These are phyloP conservation scores for Penicillium frequentans DNA, from an alignment of 2,329 filamentous ascomycete genomes.

Conservation along the genomic window DNA sequence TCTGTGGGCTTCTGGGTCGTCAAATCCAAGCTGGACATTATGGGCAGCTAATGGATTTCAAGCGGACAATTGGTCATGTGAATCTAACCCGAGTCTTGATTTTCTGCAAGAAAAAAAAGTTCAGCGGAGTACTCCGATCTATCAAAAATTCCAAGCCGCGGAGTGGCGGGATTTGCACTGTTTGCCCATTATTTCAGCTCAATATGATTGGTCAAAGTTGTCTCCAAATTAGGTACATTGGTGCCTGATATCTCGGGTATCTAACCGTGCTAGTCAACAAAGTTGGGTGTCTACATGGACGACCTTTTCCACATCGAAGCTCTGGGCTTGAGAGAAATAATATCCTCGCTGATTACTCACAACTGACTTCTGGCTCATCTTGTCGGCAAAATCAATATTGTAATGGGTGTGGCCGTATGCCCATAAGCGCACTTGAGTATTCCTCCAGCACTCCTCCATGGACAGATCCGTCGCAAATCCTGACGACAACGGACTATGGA, in stretches of 20 bases:
- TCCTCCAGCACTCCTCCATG: constrained; percentile 40
- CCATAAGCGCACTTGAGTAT: constrained; percentile 42
- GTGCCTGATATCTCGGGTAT: not conserved
- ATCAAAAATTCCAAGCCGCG: constrained; percentile 17
- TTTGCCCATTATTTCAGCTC: constrained; percentile 9
- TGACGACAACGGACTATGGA: constrained; percentile 31
- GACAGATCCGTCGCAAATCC: constrained; percentile 48
- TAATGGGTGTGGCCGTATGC: constrained; percentile 53
- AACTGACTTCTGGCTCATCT: constrained; percentile 32
- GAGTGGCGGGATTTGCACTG: constrained; percentile 25
- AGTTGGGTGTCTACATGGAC: constrained; percentile 6
- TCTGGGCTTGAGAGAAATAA: constrained; percentile 39
- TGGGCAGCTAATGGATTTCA: not conserved
- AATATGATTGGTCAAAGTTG: not conserved
- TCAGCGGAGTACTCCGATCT: constrained; percentile 7
- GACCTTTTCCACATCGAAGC: constrained; percentile 35
- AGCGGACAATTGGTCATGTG: not conserved
- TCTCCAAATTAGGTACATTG: not conserved
- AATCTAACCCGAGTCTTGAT: not conserved
- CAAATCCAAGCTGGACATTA: constrained; percentile 8
- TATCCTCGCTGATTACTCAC: constrained; percentile 45
- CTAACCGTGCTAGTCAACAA: not conserved
- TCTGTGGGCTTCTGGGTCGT: constrained; percentile 1
- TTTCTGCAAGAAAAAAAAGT: not conserved
- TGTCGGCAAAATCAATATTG: constrained; percentile 42